phyloP scores from a whole-genome alignment of 805 yeast species.

The Yamadazyma akitaensis region DNA sequence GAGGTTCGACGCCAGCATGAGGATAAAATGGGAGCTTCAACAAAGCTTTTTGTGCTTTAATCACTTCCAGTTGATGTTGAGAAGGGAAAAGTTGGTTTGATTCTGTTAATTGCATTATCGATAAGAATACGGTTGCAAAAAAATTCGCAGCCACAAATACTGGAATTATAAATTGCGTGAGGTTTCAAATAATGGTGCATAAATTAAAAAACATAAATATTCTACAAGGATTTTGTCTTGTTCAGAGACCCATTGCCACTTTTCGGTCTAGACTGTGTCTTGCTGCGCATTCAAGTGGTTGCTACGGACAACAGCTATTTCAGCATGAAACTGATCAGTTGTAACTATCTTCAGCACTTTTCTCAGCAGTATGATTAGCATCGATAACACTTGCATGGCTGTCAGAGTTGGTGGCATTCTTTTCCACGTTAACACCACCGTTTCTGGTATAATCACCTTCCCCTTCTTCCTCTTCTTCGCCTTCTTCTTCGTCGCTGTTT shows the following conservation, averaged over 20 bases:
- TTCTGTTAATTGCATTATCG: neutral
- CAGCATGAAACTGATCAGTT: neutral
- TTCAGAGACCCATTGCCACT: no score
- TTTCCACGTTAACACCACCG: neutral
- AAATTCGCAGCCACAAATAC: conserved; percentile 4
- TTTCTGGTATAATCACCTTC: neutral
- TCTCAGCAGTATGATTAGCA: neutral
- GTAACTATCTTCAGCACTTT: neutral
- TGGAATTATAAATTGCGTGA: neutral
- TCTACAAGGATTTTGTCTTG: no score
- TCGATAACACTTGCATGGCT: neutral
- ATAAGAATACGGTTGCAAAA: neutral
- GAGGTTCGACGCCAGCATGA: conserved; percentile 15
- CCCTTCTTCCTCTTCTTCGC: neutral
- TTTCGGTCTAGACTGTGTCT: no score
- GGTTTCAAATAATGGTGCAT: no score
- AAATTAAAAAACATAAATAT: neutral
- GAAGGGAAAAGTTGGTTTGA: neutral
- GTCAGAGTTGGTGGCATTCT: neutral
- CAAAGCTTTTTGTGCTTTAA: neutral
- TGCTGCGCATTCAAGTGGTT: no score
- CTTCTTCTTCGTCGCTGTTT: neutral
- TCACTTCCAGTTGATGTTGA: neutral
- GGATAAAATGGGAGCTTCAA: conserved; percentile 21
- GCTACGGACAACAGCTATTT: no score